phyloP scores from a whole-genome alignment of 2,329 filamentous ascomycete species.

The Hypoxylon sp. region DNA sequence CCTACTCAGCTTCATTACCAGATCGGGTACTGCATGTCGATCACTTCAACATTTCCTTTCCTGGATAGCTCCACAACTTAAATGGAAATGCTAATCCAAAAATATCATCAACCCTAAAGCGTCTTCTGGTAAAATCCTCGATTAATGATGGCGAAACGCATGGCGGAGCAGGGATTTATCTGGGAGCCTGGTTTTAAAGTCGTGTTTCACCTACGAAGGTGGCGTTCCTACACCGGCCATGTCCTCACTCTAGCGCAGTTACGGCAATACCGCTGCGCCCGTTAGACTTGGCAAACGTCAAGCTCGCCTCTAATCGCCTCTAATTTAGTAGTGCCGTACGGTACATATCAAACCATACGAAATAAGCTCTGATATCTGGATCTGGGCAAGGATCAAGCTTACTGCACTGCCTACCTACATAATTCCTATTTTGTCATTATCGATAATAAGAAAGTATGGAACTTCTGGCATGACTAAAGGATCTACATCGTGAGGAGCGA shows the following conservation, averaged over 20 bases:
- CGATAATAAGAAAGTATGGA: neutral
- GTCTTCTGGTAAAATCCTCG: conserved; percentile 13
- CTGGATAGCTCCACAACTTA: neutral
- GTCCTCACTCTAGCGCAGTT: conserved; percentile 1
- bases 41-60: conserved; percentile 7
- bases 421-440: conserved; percentile 16
- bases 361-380: conserved; percentile 13
- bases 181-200: conserved; percentile 13
- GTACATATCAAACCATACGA: conserved; percentile 13
- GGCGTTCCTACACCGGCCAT: conserved; percentile 12
- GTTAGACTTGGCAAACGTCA: conserved; percentile 9
- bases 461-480: conserved; percentile 4
- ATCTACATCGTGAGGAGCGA: neutral
- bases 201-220: conserved; percentile 9
- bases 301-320: conserved; percentile 9
- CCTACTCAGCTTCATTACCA: conserved; percentile 9
- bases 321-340: neutral
- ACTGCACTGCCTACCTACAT: neutral
- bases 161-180: conserved; percentile 9
- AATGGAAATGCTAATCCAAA: conserved; percentile 4
- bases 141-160: conserved; percentile 17
- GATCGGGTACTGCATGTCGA: conserved; percentile 12
- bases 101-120: conserved; percentile 8
- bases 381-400: conserved; percentile 8
- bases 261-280: conserved; percentile 9